Evolutionary conservation across 495 filamentous ascomycete species (phyloP), one percentile per base, ranked within the genome.

Genomic region (Penicillium canescens): DNA sequence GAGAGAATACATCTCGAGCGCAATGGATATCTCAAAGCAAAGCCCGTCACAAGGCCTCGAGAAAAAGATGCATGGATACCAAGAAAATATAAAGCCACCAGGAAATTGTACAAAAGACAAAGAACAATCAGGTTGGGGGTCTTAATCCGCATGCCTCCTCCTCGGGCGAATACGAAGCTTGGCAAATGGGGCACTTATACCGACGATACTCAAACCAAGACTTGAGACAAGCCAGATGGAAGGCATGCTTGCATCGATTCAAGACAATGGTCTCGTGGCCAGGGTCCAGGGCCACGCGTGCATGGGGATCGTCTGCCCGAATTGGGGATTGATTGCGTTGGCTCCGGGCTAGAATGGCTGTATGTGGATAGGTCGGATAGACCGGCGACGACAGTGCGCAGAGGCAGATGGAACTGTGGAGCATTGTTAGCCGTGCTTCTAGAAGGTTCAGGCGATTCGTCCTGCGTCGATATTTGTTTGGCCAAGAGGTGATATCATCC

Each of bases 101-200:
- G 16, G 6, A 26, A 34, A 46, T 6, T 10, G 5, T 31, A 31
- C 28, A 31, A 13, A 20, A 13, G 14, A 11, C 14, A 20, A 18
- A 18, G 3, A n/a, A 18, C 10, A 1, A 41, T 20, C 10, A 41
- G 5, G 38, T 10, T 21, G 4, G 12, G 0, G 38, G 8, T 41
- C 20, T 41, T 41, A 5, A 54, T 41, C 20, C 49, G 24, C 49
- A n/a, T 51, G 40, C 31, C 16, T 51, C 39, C 8, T 61, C 55
- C 2, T 26, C 40, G 8, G 65, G 66, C 2, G 47, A 63, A 49
- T 66, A 73, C 16, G 57, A 56, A 11, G 62, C 59, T 56, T 69
- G 65, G 50, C 71, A 74, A 2, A 69, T 62, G 11, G 71, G 71
- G 50, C 71, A 72, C 16, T 55, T 60, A 42, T 69, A 72, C 33